phyloP scores from a whole-genome alignment of 2,329 filamentous ascomycete genomes.

The Iodosphaeria phyllophila region DNA sequence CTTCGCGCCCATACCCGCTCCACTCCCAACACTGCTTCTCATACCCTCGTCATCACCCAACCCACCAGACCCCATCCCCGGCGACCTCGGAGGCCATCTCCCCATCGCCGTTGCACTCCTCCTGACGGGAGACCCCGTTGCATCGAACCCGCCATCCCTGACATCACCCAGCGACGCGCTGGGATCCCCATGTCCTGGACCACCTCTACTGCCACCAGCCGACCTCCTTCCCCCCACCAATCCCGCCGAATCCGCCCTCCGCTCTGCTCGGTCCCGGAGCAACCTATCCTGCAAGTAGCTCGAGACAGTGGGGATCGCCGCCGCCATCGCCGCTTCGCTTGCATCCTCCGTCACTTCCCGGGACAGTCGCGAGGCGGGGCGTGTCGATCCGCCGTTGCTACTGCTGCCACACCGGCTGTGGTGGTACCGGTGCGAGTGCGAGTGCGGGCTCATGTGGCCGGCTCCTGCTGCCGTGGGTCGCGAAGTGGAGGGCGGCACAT shows the following conservation, averaged over 20 bases:
- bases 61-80: slow-evolving; percentile 24
- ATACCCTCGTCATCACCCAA: slow-evolving; percentile 23
- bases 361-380: slow-evolving; percentile 20
- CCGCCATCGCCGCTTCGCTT: background rate
- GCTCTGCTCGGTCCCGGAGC: slow-evolving; percentile 28
- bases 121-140: slow-evolving; percentile 20
- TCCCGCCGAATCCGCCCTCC: slow-evolving; percentile 24
- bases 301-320: slow-evolving; percentile 21
- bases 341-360: slow-evolving; percentile 23
- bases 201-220: background rate
- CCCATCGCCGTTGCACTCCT: slow-evolving; percentile 13
- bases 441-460: slow-evolving; percentile 16
- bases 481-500: slow-evolving; percentile 12
- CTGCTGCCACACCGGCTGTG: slow-evolving; percentile 18
- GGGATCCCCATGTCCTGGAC: slow-evolving; percentile 18
- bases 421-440: slow-evolving; percentile 21
- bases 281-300: slow-evolving; percentile 35
- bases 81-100: slow-evolving; percentile 21
- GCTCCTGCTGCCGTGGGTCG: no score
- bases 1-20: slow-evolving; percentile 42
- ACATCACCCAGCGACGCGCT: slow-evolving; percentile 19
- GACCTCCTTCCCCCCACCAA: slow-evolving; percentile 7
- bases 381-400: slow-evolving; percentile 14
- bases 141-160: slow-evolving; percentile 12
- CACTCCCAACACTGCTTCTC: no score